Evolutionary conservation across 371 early-diverging fungal species (phyloP).

Genomic region (Blakeslea trispora): DNA sequence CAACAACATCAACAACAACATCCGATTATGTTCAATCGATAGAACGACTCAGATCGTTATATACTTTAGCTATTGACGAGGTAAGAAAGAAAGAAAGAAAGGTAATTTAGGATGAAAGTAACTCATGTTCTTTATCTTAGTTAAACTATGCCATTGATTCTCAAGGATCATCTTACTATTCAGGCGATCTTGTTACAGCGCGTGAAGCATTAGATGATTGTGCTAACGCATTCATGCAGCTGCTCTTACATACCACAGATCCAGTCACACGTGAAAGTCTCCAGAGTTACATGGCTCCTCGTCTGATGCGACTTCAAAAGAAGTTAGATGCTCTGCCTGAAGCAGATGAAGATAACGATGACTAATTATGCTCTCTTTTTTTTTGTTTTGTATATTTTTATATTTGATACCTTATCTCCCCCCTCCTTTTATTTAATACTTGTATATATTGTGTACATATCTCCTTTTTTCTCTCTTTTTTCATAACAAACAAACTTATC

Average conservation of each 20-base stretch:
- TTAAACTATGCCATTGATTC: constrained; percentile 46
- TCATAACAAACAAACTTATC: too few relatives aligned
- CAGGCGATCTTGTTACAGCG: constrained; percentile 41
- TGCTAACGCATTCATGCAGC: constrained; percentile 25
- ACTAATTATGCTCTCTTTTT: too few relatives aligned
- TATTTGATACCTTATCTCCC: too few relatives aligned
- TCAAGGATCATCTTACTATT: constrained; percentile 41
- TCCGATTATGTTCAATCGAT: constrained; percentile 10
- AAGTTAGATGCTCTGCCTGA: constrained; percentile 29
- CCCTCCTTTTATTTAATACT: too few relatives aligned
- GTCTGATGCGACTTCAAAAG: constrained; percentile 28
- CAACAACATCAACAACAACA: constrained; percentile 3
- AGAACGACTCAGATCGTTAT: constrained; percentile 16
- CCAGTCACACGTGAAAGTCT: constrained; percentile 26
- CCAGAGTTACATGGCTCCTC: constrained; percentile 30
- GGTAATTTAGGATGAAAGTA: too few relatives aligned
- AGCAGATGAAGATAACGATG: constrained; percentile 9
- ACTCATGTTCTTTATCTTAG: constrained; percentile 8
- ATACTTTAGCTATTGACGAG: constrained; percentile 26
- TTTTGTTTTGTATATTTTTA: too few relatives aligned
- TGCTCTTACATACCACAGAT: constrained; percentile 27
- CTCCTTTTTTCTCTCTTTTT: too few relatives aligned
- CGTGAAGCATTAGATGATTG: constrained; percentile 41
- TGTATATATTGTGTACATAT: too few relatives aligned
- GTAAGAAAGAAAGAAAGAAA: too few relatives aligned